A percentile compares a stretch with the other conserved stretches of the same genome.
These are phyloP conservation scores for Avena eriantha DNA, from an alignment of 176 grass and related monocot species.

Conservation along the genomic window DNA sequence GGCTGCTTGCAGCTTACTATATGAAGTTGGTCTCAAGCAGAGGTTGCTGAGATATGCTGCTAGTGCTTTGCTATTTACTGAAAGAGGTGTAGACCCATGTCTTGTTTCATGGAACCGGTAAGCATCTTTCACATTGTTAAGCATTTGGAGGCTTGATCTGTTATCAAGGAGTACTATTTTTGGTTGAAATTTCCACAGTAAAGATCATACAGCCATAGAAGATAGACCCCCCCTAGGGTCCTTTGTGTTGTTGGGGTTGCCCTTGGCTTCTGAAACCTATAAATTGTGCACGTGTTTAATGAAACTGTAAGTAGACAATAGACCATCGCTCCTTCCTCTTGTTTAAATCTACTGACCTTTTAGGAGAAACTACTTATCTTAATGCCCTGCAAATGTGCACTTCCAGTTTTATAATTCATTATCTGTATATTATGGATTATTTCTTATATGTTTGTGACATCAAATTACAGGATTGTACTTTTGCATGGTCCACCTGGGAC, in stretches of 20 bases:
- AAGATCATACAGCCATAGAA: background rate
- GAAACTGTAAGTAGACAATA: constrained; percentile 15
- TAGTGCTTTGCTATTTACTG: constrained; percentile 96
- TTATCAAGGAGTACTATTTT: background rate
- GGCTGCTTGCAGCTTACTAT: constrained; percentile 79
- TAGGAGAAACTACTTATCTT: constrained; percentile 13
- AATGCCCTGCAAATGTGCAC: background rate
- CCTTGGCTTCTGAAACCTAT: background rate
- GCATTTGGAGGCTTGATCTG: constrained; percentile 21
- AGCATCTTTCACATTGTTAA: constrained; percentile 34
- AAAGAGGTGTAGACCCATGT: constrained; percentile 84
- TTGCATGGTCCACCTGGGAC: constrained; percentile 99
- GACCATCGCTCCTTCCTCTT: background rate
- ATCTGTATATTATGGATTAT: background rate
- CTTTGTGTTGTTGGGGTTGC: background rate
- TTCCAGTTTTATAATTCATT: constrained; percentile 25
- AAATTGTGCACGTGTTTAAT: background rate
- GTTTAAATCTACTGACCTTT: background rate
- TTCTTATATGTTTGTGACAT: constrained; percentile 26
- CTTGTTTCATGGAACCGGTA: constrained; percentile 99
- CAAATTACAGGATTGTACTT: constrained; percentile 86
- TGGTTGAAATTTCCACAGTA: background rate
- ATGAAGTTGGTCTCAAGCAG: constrained; percentile 96
- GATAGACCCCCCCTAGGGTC: background rate
- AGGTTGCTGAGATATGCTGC: constrained; percentile 95